Percentiles rank a stretch among this genome's conserved stretches.
phyloP scores from a whole-genome alignment of 805 yeast species.

The Saccharomyces mikatae region DNA sequence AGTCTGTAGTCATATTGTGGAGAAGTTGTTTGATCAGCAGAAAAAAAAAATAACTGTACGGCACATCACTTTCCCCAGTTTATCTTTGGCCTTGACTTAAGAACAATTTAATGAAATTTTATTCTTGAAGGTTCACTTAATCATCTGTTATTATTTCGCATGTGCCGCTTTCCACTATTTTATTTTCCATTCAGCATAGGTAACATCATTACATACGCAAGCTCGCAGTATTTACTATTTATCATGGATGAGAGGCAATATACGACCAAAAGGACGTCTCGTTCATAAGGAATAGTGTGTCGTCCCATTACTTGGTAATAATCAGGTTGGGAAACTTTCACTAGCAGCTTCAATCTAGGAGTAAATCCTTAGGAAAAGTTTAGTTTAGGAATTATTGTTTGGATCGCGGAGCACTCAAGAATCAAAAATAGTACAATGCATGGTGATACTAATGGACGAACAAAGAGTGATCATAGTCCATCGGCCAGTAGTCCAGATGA shows the following conservation, averaged over 20 bases:
- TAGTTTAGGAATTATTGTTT: not conserved
- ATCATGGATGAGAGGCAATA: not conserved
- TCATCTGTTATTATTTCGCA: not conserved
- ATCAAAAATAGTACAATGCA: not conserved
- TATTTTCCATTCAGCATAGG: not conserved
- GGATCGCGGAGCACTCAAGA: not conserved
- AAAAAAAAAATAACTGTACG: too few relatives aligned
- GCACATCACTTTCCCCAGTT: not conserved
- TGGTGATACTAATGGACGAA: not conserved
- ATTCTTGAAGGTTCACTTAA: not conserved
- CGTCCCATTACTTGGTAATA: not conserved
- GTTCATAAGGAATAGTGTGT: not conserved
- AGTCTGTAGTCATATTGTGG: too few relatives aligned
- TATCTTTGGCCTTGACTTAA: not conserved
- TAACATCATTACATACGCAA: not conserved
- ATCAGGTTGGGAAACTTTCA: not conserved
- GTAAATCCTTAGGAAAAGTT: not conserved
- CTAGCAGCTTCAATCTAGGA: not conserved
- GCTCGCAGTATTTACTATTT: not conserved
- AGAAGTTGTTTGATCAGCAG: not conserved
- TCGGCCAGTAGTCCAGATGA: not conserved
- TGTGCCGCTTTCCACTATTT: not conserved
- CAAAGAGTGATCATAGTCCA: not conserved
- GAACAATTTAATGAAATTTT: not conserved
- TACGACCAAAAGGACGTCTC: not conserved